Conservation (phyloP, 345 rosid species). For the Populus tremula region DNA sequence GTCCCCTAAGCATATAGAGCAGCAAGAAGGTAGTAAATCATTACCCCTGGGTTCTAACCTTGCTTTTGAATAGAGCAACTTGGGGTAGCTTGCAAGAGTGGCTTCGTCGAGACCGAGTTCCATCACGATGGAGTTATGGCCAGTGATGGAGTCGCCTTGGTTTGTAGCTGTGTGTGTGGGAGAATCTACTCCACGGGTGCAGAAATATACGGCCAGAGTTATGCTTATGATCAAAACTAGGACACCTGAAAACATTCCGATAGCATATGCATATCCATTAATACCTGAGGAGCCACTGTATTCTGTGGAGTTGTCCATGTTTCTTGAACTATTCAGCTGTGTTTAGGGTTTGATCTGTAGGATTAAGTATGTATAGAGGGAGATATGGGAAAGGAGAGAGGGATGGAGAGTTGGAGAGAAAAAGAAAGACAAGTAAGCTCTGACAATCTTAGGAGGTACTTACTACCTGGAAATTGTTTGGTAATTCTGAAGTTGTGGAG, state of each 20-base stretch:
- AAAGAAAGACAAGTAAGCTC: background rate
- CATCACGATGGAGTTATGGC: background rate
- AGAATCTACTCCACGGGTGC: background rate
- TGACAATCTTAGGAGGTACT: background rate
- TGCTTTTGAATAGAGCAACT: conserved; percentile 24
- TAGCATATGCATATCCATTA: background rate
- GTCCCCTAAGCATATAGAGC: conserved; percentile 40
- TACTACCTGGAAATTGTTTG: background rate
- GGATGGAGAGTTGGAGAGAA: background rate
- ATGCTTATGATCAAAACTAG: background rate
- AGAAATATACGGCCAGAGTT: background rate
- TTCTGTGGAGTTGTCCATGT: background rate
- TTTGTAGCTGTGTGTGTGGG: background rate
- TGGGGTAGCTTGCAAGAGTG: background rate
- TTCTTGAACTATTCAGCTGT: background rate
- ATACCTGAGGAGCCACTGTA: no score
- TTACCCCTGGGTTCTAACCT: background rate
- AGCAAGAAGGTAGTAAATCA: conserved; percentile 16
- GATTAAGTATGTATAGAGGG: no score
- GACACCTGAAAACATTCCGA: background rate
- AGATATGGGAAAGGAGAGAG: background rate
- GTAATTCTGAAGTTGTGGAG: background rate
- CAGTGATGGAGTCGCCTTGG: background rate
- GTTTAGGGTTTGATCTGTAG: background rate
- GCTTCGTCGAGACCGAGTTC: conserved; percentile 33